Percentiles rank a stretch among this genome's conserved stretches.
Evolutionary conservation across 202 grass and related monocot genomes (phyloP).

Genomic region (Hordeum pubiflorum): DNA sequence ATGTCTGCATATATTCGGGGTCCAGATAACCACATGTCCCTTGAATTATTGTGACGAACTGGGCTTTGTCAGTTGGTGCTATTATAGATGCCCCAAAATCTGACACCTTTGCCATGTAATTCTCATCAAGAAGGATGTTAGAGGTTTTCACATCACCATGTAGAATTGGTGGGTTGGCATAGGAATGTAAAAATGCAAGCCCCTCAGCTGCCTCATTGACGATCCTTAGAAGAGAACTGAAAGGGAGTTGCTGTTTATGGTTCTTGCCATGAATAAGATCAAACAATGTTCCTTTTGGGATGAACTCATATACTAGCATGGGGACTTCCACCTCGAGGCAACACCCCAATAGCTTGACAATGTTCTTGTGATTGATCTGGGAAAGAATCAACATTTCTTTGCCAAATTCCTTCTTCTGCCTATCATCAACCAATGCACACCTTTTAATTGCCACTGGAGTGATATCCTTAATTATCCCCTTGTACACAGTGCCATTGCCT

Average conservation of each 20-base stretch:
- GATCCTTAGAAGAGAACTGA: not conserved
- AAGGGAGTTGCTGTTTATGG: not conserved
- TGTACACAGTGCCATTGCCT: slow-evolving; percentile 47
- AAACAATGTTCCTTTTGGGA: slow-evolving; percentile 45
- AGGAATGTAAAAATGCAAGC: slow-evolving; percentile 14
- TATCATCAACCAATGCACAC: slow-evolving; percentile 30
- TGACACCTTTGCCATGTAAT: not conserved
- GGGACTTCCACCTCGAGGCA: slow-evolving; percentile 43
- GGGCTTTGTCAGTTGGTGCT: not conserved
- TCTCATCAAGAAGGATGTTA: slow-evolving; percentile 12
- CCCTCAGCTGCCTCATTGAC: not conserved
- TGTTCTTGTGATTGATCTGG: slow-evolving; percentile 41
- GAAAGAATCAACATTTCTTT: slow-evolving; percentile 52
- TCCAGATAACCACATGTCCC: slow-evolving; percentile 40
- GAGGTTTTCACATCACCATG: slow-evolving; percentile 14
- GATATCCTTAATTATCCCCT: slow-evolving; percentile 33
- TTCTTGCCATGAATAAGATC: slow-evolving; percentile 33
- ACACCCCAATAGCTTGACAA: slow-evolving; percentile 45
- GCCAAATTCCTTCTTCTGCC: slow-evolving; percentile 41
- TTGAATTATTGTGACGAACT: slow-evolving; percentile 27
- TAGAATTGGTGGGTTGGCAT: slow-evolving; percentile 11
- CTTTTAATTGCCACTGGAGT: slow-evolving; percentile 31
- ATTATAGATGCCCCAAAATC: slow-evolving; percentile 7
- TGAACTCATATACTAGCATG: slow-evolving; percentile 40
- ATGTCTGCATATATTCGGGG: slow-evolving; percentile 30